These are phyloP conservation scores for Aureobasidium sp. DNA, from an alignment of 2,329 filamentous ascomycete genomes.

Conservation along the genomic window DNA sequence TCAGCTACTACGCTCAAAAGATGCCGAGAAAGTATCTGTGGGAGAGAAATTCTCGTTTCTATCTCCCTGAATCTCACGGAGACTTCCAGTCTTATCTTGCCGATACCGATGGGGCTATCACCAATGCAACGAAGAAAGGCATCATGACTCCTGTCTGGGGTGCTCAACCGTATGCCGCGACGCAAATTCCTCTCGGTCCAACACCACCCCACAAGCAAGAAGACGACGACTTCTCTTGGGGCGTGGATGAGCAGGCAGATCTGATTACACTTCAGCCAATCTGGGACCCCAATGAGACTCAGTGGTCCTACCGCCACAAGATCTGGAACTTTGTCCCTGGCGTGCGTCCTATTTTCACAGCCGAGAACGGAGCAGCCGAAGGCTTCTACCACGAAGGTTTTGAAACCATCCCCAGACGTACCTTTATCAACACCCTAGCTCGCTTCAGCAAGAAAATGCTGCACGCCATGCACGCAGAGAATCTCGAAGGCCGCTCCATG, in stretches of 20 bases:
- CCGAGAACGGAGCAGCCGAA: constrained; percentile 61
- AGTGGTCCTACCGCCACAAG: constrained; percentile 55
- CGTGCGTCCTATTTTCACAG: constrained; percentile 74
- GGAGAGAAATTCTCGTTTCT: constrained; percentile 52
- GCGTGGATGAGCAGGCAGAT: constrained; percentile 83
- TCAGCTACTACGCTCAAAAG: constrained; percentile 47
- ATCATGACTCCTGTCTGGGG: constrained; percentile 69
- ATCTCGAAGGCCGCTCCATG: constrained; percentile 78
- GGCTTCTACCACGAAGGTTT: constrained; percentile 47
- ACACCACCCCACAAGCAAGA: constrained; percentile 64
- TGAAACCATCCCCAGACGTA: constrained; percentile 56
- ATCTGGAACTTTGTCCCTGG: constrained; percentile 43
- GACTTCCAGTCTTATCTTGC: constrained; percentile 41
- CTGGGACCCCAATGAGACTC: constrained; percentile 81
- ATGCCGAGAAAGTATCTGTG: constrained; percentile 53
- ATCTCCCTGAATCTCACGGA: constrained; percentile 47
- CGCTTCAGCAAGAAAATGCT: constrained; percentile 76
- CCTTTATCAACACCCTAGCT: constrained; percentile 81
- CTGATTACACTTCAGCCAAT: constrained; percentile 87
- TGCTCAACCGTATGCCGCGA: constrained; percentile 60
- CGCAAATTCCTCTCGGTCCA: constrained; percentile 72
- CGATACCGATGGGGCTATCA: constrained; percentile 35
- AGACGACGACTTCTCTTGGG: constrained; percentile 77
- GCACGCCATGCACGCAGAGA: constrained; percentile 84
- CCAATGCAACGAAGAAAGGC: constrained; percentile 32